Evolutionary conservation across 306 rosid species (phyloP), one percentile per base, ranked within the genome.

Genomic region (Coriaria nepalensis): DNA sequence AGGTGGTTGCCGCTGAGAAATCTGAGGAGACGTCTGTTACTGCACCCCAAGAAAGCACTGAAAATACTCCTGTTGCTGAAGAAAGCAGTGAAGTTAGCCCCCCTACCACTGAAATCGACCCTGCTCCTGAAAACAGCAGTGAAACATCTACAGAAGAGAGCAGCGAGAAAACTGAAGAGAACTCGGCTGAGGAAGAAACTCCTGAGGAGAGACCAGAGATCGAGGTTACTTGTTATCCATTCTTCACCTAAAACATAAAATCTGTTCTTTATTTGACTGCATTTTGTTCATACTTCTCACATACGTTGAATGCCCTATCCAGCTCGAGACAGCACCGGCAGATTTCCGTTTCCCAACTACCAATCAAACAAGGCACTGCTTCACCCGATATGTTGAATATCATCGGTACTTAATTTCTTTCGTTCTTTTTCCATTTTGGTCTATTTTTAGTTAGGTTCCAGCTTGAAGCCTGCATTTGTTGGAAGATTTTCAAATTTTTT

Each of bases 281-380:
- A 12, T 54, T 13, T 44, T 29, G 13, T 44, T 38, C 35, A 34
- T 37, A 39, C 34, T 55, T 33, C 59, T 33, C 12, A 10, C 33
- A 13, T 61, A 38, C 36, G 11, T 53, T 3, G n/a, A 20, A 8
- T 35, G 36, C 50, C 29, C 6, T 29, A 60, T 73, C 61, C 79
- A 90, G 98, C 86, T 90, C 53, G 94, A 85, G 63, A 85, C 98
- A 10, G 98, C 95, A 14, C 98, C 98, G 5, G 93, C 53, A 13
- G 98, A 90, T 69, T 90, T 85, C 64, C 95, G 98, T 33, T 90
- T 90, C 57, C 98, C 98, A 50, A 90, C 95, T 39, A 90, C 98
- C 36, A 90, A 90, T 66, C 98, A 85, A 65, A 79, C 95, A 6
- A 85, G 94, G 85, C 98, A 90, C 75, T 90, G 98, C 73, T 90